These are phyloP conservation scores for Polyrhizophydium stewartii DNA, from an alignment of 371 early-diverging fungal genomes.

Conservation along the genomic window DNA sequence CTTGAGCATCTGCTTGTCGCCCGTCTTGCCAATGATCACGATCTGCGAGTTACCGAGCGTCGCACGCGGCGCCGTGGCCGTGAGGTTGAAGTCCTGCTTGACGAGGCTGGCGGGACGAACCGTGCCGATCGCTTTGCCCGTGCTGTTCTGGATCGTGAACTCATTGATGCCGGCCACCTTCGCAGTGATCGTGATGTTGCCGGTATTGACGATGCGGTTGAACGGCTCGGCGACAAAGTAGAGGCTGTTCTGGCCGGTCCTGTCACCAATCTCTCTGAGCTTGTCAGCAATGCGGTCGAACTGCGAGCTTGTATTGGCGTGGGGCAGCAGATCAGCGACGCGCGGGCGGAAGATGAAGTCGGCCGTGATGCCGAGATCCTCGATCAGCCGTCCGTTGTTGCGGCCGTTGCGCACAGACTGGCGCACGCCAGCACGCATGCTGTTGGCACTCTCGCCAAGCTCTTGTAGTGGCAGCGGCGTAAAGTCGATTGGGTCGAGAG, in stretches of 20 bases:
- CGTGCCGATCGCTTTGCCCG: background rate
- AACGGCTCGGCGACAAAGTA: conserved; percentile 5
- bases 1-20: conserved; percentile 12
- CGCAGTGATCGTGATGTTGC: background rate
- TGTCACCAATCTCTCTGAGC: conserved; percentile 3
- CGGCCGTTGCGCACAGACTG: conserved; percentile 15
- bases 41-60: conserved; percentile 6
- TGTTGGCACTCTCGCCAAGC: background rate
- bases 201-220: background rate
- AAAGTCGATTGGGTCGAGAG: background rate
- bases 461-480: conserved; percentile 9
- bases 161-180: background rate
- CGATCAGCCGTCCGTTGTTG: conserved; percentile 18
- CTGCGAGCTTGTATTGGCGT: conserved; percentile 1
- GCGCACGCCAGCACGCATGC: conserved; percentile 10
- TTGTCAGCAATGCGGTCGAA: conserved; percentile 13
- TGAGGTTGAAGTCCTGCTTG: no score
- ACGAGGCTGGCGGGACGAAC: no score
- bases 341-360: conserved; percentile 20
- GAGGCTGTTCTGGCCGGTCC: conserved; percentile 1
- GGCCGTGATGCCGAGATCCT: conserved; percentile 17
- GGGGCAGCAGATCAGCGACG: conserved; percentile 7
- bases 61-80: background rate
- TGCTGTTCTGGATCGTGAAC: background rate
- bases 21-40: conserved; percentile 6